Base-by-base conservation (phyloP, 306 rosid species). In the Casuarina cunninghamiana region DNA sequence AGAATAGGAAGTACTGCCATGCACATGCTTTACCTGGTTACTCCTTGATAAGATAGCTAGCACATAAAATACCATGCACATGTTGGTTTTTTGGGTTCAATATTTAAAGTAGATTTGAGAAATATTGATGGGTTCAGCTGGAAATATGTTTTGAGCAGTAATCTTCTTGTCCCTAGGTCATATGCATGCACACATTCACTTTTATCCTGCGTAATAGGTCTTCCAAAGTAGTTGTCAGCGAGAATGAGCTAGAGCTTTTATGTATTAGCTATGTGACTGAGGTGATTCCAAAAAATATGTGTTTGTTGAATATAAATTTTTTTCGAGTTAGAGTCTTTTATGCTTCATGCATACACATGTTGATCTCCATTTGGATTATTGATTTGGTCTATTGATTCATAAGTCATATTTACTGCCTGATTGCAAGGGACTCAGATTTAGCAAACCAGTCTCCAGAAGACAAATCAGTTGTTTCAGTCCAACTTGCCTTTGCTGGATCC, bases 401-500 rank as follows among this genome's bases (percentile, higher is more conserved):
- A 51, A 41, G 78, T 71, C 11, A 42, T 82, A 51, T 54, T 76
- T 79, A 42, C 35, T 84, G 38, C 77, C 69, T 72, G 71, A 79
- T 32, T 83, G 75, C 87, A 85, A 89, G 89, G 88, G 83, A 75
- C 80, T 83, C 84, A 75, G 92, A 88, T 82, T 66, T 81, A 74
- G 80, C 77, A 79, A 87, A 80, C 73, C 85, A 80, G 79, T 83
- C 82, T 81, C 79, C 79, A 45, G 92, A 83, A 58, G 73, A 72
- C 38, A 78, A 84, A 78, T 68, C 90, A 60, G 75, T 83, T 72
- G 80, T 87, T 83, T 92, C 97, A 57, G 54, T 94, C 76, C 95
- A 86, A 83, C 95, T 94, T 78, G 71, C 93, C 80, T 88, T 76
- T 80, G 75, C 51, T 70, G 87, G 90, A 62, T 88, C 90, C 41